Percentiles rank a stretch among this genome's conserved stretches.
phyloP scores from a whole-genome alignment of 768 basidiomycete species.

The Russula olivacea region DNA sequence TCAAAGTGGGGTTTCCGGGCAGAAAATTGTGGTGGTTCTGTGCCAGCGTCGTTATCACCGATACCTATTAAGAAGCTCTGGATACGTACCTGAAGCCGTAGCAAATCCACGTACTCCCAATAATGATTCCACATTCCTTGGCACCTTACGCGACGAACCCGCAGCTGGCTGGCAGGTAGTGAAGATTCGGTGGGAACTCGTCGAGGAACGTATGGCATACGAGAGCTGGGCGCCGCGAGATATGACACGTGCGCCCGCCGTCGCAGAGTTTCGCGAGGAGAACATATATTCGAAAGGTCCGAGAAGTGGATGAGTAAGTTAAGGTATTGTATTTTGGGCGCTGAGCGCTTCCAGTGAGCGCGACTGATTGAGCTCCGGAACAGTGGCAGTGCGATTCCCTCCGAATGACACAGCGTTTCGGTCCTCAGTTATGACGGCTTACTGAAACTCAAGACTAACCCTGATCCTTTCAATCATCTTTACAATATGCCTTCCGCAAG shows the following conservation, averaged over 20 bases:
- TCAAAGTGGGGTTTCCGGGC: slow-evolving; percentile 58
- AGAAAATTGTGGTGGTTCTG: neutral
- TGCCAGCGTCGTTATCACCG: neutral
- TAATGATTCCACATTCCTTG: neutral
- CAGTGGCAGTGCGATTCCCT: no score
- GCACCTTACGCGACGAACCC: neutral
- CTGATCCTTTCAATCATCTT: neutral
- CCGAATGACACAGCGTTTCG: no score
- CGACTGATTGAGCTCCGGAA: neutral
- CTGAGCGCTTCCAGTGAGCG: neutral
- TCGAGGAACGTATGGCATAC: neutral
- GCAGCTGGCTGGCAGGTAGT: neutral
- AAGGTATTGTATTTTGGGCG: neutral
- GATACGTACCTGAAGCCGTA: slow-evolving; percentile 7
- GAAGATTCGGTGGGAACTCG: neutral
- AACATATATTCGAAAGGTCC: neutral
- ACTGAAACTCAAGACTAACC: neutral
- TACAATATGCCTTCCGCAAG: neutral
- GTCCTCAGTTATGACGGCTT: neutral
- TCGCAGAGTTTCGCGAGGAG: slow-evolving; percentile 3
- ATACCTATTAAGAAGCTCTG: neutral
- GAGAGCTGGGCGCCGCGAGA: neutral
- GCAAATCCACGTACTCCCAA: slow-evolving; percentile 3
- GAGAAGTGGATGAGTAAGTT: no score
- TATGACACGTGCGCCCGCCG: slow-evolving; percentile 1